These are phyloP conservation scores for Aspergillus clavatus DNA, from an alignment of 2,329 filamentous ascomycete genomes.

Conservation along the genomic window DNA sequence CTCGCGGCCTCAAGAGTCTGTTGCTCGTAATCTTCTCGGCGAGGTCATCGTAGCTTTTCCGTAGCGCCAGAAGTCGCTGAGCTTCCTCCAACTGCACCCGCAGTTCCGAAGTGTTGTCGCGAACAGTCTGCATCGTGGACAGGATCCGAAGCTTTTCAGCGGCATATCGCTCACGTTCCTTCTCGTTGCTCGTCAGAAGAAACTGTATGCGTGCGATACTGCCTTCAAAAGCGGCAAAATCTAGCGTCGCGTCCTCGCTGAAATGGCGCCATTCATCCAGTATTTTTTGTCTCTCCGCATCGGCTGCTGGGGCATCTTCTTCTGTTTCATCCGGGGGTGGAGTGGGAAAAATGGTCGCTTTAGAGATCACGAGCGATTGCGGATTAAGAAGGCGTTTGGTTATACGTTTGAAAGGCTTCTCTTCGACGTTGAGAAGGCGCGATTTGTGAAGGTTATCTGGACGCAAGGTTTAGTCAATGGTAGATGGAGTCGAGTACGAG, in stretches of 20 bases:
- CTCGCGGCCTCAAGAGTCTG: conserved; percentile 71
- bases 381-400: conserved; percentile 72
- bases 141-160: conserved; percentile 75
- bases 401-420: conserved; percentile 85
- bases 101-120: conserved; percentile 67
- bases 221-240: conserved; percentile 83
- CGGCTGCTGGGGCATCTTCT: conserved; percentile 40
- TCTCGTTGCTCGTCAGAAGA: conserved; percentile 73
- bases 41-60: conserved; percentile 82
- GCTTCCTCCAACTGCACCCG: conserved; percentile 72
- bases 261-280: conserved; percentile 61
- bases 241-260: conserved; percentile 76
- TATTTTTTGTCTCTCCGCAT: conserved; percentile 47
- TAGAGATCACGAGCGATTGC: conserved; percentile 57
- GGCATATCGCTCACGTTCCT: conserved; percentile 78
- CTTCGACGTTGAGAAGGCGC: conserved; percentile 83
- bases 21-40: conserved; percentile 83
- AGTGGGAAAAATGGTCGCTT: conserved; percentile 56
- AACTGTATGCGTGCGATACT: conserved; percentile 85
- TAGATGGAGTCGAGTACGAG: conserved; percentile 1
- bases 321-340: conserved; percentile 60
- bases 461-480: conserved; percentile 15
- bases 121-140: conserved; percentile 70
- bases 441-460: conserved; percentile 77
- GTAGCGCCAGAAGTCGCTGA: conserved; percentile 67